Evolutionary conservation across 495 filamentous ascomycete genomes (phyloP), one percentile per base, ranked within the genome.

Genomic region (Neurospora hispaniola): DNA sequence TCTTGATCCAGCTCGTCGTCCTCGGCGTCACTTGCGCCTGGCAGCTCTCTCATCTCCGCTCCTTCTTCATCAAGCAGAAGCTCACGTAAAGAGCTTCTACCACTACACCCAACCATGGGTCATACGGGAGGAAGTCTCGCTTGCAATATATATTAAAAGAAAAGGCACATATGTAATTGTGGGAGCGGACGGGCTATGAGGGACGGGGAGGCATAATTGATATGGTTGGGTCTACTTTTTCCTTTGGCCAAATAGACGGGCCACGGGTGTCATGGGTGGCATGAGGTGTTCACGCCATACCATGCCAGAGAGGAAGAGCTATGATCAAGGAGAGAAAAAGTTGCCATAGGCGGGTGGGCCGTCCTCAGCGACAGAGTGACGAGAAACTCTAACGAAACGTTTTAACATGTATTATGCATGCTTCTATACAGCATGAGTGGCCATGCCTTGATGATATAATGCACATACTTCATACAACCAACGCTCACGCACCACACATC

Each of bases 51-150:
- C 94, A 98, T 82, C 88, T 99, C 71, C 86, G 96, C 71, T 91
- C 93, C 31, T 99, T 99, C 87, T 99, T 99, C 85, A 99, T 99
- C 86, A 99, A 99, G 88, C 96, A 99, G 85, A 99, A 99, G 86
- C 87, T 99, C 79, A 98, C 96, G 68, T 96, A 83, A 62, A 66
- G 20, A 27, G 43, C 46, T 59, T 59, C 5, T 11, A 27, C 10
- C 12, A 46, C 9, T 46, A 20, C 20, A 20, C 43, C 43, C n/a
- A 46, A 20, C 3, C 20, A 46, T 46, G 43, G 43, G 18, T 46
- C 43, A 5, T 46, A 46, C 20, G 3, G 43, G 18, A 43, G 69
- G 18, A 14, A 23, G 40, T 1, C 5, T 43, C 40, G 31, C 70
- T 48, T 43, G 69, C 43, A 18, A 31, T 5, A 23, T 12, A 54